Evolutionary conservation across 2,329 filamentous ascomycete species (phyloP).

Genomic region (Fusarium sarcochroum): DNA sequence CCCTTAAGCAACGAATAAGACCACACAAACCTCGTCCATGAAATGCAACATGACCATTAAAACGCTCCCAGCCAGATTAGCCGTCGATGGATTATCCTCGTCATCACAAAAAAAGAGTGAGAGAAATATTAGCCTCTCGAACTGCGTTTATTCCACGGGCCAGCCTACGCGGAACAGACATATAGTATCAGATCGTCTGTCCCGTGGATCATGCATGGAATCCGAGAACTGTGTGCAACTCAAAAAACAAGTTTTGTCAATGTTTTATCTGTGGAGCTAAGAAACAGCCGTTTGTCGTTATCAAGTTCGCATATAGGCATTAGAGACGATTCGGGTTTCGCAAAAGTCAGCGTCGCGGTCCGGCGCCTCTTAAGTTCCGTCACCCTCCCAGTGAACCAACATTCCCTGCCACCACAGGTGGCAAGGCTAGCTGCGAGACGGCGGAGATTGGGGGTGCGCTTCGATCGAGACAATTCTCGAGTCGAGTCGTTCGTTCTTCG

Average conservation of each 20-base stretch:
- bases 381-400: constrained; percentile 50
- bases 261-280: constrained; percentile 59
- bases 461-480: constrained; percentile 44
- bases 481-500: constrained; percentile 44
- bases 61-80: constrained; percentile 37
- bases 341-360: constrained; percentile 49
- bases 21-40: constrained; percentile 36
- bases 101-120: constrained; percentile 40
- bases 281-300: constrained; percentile 60
- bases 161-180: constrained; percentile 44
- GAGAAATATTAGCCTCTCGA: constrained; percentile 36
- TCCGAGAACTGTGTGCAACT: constrained; percentile 46
- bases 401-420: constrained; percentile 48
- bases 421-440: constrained; percentile 51
- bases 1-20: constrained; percentile 38
- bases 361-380: constrained; percentile 47
- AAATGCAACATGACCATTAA: constrained; percentile 34
- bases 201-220: constrained; percentile 42
- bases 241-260: constrained; percentile 52
- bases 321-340: constrained; percentile 54
- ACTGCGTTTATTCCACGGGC: constrained; percentile 39
- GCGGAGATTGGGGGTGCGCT: constrained; percentile 45
- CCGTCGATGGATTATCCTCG: constrained; percentile 31
- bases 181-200: constrained; percentile 35
- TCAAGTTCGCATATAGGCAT: constrained; percentile 57